Evolutionary conservation across 805 yeast genomes (phyloP).

Genomic region (Kuraishia capsulata): DNA sequence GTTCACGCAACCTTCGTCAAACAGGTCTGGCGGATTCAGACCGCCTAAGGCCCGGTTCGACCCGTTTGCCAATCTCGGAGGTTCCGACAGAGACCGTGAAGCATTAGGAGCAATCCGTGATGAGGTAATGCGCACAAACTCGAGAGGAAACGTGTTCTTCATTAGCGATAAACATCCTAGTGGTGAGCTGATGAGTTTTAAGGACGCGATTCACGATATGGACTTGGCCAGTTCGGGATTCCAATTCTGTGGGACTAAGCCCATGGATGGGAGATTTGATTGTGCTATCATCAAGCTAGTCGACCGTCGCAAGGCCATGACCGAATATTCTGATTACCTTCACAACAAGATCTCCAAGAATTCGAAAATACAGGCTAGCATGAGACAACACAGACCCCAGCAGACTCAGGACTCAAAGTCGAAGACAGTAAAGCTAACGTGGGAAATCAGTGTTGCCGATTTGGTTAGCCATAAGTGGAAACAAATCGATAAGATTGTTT

Average conservation of each 20-base stretch:
- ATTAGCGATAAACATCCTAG: background rate
- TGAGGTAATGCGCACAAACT: constrained; percentile 4
- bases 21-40: background rate
- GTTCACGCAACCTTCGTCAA: background rate
- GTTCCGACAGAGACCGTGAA: constrained; percentile 18
- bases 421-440: background rate
- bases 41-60: background rate
- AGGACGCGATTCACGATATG: background rate
- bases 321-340: background rate
- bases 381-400: background rate
- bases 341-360: background rate
- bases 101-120: constrained; percentile 14
- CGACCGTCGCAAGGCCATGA: background rate
- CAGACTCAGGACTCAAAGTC: background rate
- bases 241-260: background rate
- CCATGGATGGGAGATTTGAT: background rate
- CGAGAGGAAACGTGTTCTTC: background rate
- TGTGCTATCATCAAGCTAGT: background rate
- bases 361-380: background rate
- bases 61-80: constrained; percentile 4
- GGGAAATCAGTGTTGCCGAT: background rate
- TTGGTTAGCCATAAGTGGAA: background rate
- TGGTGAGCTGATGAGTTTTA: background rate
- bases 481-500: background rate
- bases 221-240: background rate